These are phyloP conservation scores for Trifolium fragiferum DNA, from an alignment of 306 rosid genomes.

Conservation along the genomic window DNA sequence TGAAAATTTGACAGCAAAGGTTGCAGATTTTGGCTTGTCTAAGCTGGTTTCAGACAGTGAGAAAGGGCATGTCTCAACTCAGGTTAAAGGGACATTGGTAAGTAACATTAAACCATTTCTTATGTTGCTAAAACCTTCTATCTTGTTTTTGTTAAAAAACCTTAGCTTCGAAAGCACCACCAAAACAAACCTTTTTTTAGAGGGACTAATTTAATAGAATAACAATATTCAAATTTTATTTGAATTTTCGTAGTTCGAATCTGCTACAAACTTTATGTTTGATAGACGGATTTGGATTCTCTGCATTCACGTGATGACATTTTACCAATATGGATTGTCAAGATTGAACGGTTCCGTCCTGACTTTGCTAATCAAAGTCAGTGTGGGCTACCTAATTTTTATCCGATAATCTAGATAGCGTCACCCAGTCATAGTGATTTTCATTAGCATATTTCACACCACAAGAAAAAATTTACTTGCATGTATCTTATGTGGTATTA, in stretches of 20 bases:
- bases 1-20: conserved; percentile 82
- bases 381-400: neutral
- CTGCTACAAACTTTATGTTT: too few relatives aligned
- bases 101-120: conserved; percentile 37
- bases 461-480: too few relatives aligned
- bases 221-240: conserved; percentile 6
- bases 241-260: conserved; percentile 9
- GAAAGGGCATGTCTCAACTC: conserved; percentile 91
- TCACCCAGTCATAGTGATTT: neutral
- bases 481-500: too few relatives aligned
- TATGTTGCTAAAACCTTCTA: conserved; percentile 14
- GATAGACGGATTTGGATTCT: too few relatives aligned
- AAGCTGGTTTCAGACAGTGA: conserved; percentile 75
- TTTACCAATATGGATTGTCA: neutral
- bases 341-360: too few relatives aligned
- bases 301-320: too few relatives aligned
- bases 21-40: conserved; percentile 97
- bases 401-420: neutral
- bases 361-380: too few relatives aligned
- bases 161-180: too few relatives aligned
- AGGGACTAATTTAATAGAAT: neutral
- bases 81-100: conserved; percentile 95
- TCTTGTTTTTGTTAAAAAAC: conserved; percentile 12
- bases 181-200: too few relatives aligned
- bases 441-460: too few relatives aligned